Evolutionary conservation across 2,329 filamentous ascomycete species (phyloP), one percentile per base, ranked within the genome.

Genomic region (Piedraia hortae): DNA sequence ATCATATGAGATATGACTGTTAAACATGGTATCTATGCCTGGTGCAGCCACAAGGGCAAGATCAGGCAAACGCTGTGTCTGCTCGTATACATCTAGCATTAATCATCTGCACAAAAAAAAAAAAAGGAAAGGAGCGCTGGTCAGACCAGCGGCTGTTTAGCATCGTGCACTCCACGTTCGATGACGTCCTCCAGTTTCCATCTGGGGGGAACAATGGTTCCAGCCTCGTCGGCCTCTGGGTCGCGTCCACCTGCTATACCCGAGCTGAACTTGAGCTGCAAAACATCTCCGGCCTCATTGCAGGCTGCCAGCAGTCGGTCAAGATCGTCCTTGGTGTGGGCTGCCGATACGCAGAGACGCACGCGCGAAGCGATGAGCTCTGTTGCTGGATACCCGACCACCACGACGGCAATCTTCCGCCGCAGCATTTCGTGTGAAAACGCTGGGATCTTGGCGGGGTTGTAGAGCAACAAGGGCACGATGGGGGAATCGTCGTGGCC

Each of bases 351-450:
- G 43, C 85, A 97, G 62, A 97, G 91, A 21, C 85, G 72, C 22
- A 77, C 85, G 31, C 85, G 72, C 10, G 82, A 91, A 29, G 74
- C 88, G 35, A 93, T 88, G 20, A 97, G 61, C 1, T 85, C 85
- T 2, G 85, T 97, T 5, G 82, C 85, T 4, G 85, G 85, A 43
- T 97, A 97, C 23, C 82, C 85, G 29, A 97, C 85, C 20, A 97
- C 75, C 17, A 97, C 85, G 22, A 93, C 75, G 0, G 82, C 85
- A 35, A 97, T 93, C 48, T 91, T 93, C 41, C 85, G 75, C 51
- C 74, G 75, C 28, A 93, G 62, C 85, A 97, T 93, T 47, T 93
- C 85, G 43, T 90, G 85, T 21, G 78, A 91, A 48, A 97, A 97
- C 27, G 85, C 82, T 4, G 82, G 74, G 58, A 97, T 91, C 53